Percentiles rank a stretch among this genome's conserved stretches.
phyloP scores from a whole-genome alignment of 129 eudicot genomes.

The Mikania micrantha region DNA sequence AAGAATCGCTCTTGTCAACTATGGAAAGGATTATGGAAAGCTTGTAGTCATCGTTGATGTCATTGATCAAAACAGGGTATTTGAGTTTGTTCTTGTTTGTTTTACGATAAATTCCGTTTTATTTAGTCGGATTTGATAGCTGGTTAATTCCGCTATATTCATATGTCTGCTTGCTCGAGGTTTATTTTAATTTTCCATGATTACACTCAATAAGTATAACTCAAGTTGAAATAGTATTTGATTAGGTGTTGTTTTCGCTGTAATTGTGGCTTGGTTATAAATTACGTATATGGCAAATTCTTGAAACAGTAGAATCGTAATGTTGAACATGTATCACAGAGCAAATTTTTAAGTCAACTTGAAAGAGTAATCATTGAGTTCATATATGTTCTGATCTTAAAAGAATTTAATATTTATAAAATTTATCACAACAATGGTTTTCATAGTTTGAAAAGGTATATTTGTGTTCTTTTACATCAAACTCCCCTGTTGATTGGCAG shows the following conservation, averaged over 20 bases:
- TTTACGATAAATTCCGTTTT: not conserved
- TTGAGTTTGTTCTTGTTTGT: not conserved
- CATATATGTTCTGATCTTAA: no score
- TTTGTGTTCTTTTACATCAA: no score
- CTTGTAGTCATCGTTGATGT: conserved; percentile 90
- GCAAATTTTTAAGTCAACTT: no score
- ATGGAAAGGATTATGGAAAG: conserved; percentile 72
- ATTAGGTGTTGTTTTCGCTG: not conserved
- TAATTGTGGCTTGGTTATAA: not conserved
- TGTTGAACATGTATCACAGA: not conserved
- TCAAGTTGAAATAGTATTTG: not conserved
- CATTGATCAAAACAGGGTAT: conserved; percentile 76
- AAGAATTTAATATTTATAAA: no score
- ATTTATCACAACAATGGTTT: no score
- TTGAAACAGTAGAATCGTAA: not conserved
- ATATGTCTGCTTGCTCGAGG: not conserved
- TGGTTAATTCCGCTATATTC: not conserved
- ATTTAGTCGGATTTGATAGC: not conserved
- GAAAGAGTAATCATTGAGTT: no score
- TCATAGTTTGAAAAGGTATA: no score
- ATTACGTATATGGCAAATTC: not conserved
- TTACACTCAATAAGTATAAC: not conserved
- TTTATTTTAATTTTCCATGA: not conserved
- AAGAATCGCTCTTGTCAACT: conserved; percentile 77
- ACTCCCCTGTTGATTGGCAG: conserved; percentile 33